Base-by-base conservation (phyloP, 352 stramenopile species). In the Ochromonadaceae sp. region DNA sequence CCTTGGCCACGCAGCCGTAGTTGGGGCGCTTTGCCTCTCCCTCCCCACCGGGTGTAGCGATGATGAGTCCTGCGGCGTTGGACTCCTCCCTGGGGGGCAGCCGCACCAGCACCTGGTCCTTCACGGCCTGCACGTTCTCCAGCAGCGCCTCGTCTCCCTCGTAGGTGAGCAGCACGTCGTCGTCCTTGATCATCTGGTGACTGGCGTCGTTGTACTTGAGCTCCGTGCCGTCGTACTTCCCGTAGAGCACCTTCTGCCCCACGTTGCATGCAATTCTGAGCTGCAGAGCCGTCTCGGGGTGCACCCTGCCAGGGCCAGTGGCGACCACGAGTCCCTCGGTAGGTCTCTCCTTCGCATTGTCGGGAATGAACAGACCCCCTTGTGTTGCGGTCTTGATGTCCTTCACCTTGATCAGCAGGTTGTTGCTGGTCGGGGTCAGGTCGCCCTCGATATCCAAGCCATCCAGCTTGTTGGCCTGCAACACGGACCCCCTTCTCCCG, bases 141-240 rank as follows among this genome's bases (percentile, higher is more conserved):
- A 59, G 49, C 5, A n/a, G 20, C 7, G 22, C 5, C 12, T 36
- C 49, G 7, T 59, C 30, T 7, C 49, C 49, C 26, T 17, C 14
- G 43, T 44, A 59, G n/a, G 39, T 59, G 5, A 59, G 49, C n/a
- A 59, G 49, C 5, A 59, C 49, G 30, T 59, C 49, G 43, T 59
- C 49, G 43, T 59, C 49, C 43, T 59, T 59, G 7, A 59, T 59
- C 22, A 59, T 57, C 43, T 59, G 49, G 22, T 59, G 49, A 48
- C 43, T 59, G 25, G 30, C 25, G 22, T 42, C 49, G 49, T 59
- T 59, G 49, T 59, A 59, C 22, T 46, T 57, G 7, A 59, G 49
- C 22, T 59, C 49, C 39, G 49, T 59, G n/a, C 49, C 49, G 30
- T 59, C 49, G 30, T 59, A 59, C 43, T 59, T 59, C 22, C 49